These are phyloP conservation scores for Testicularia cyperi DNA, from an alignment of 1,284 basidiomycete species.

Conservation along the genomic window DNA sequence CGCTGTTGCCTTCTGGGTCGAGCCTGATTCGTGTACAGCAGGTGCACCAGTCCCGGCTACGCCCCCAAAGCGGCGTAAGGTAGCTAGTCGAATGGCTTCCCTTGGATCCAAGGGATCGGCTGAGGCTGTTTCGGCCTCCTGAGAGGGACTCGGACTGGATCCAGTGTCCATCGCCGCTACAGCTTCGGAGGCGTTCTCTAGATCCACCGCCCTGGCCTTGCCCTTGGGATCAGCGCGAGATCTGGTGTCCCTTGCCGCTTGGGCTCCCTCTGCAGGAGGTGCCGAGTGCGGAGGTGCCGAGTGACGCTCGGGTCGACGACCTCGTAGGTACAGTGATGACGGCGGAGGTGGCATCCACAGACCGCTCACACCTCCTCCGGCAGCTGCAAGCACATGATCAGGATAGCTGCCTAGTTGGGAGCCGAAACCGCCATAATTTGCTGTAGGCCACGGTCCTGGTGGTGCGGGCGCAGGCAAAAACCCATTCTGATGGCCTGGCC, in stretches of 20 bases:
- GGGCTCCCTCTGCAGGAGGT: neutral
- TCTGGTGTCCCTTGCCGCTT: no score
- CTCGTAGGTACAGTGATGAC: constrained; percentile 11
- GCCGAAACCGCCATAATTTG: no score
- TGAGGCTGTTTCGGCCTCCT: neutral
- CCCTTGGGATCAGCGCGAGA: neutral
- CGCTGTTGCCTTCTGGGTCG: neutral
- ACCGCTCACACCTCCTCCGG: no score
- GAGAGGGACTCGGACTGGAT: no score
- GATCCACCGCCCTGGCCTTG: constrained; percentile 13
- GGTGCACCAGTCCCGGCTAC: neutral
- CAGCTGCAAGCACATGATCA: no score
- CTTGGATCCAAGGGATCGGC: constrained; percentile 5
- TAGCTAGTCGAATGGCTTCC: constrained; percentile 34
- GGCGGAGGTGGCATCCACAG: constrained; percentile 43
- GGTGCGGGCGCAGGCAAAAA: no score
- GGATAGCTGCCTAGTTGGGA: no score
- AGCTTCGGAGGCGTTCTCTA: no score
- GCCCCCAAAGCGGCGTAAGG: constrained; percentile 12
- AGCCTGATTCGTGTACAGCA: no score
- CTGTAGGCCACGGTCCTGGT: no score
- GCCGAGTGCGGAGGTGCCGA: neutral
- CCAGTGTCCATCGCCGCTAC: no score
- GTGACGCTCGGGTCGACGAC: constrained; percentile 2
- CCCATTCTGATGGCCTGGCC: no score